phyloP scores from a whole-genome alignment of 768 basidiomycete genomes.

The Filobasidium floriforme region DNA sequence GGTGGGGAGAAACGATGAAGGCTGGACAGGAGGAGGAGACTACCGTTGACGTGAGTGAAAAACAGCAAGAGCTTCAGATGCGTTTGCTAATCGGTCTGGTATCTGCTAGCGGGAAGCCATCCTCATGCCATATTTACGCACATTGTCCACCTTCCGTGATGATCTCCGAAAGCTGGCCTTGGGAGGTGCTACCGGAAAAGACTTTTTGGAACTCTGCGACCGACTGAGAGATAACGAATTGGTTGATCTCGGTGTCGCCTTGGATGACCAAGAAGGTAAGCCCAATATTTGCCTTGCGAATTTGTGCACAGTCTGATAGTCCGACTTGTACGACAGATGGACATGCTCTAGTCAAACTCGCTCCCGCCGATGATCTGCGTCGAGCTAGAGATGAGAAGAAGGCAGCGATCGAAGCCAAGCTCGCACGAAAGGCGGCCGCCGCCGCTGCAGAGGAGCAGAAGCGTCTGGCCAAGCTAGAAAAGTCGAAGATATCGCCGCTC shows the following conservation, averaged over 20 bases:
- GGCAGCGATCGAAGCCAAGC: slow-evolving; percentile 64
- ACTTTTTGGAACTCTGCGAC: slow-evolving; percentile 81
- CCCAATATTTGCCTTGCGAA: slow-evolving; percentile 11
- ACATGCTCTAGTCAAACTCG: slow-evolving; percentile 87
- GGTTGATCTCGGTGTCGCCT: slow-evolving; percentile 85
- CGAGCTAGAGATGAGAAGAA: slow-evolving; percentile 82
- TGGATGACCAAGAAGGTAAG: slow-evolving; percentile 91
- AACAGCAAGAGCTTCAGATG: slow-evolving; percentile 12
- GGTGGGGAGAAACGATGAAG: slow-evolving; percentile 65
- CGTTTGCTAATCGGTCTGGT: slow-evolving; percentile 50
- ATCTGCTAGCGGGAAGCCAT: slow-evolving; percentile 64
- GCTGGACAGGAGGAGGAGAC: slow-evolving; percentile 35
- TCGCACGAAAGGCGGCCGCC: slow-evolving; percentile 66
- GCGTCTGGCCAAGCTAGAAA: slow-evolving; percentile 66
- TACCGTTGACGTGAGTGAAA: slow-evolving; percentile 45
- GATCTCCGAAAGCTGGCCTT: slow-evolving; percentile 76
- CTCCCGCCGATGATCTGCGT: slow-evolving; percentile 70
- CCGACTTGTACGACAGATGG: slow-evolving; percentile 56
- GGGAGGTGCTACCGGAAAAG: slow-evolving; percentile 56
- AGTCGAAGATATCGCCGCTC: slow-evolving; percentile 63
- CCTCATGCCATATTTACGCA: slow-evolving; percentile 79
- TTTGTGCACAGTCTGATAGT: slow-evolving; percentile 11
- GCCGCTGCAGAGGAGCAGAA: slow-evolving; percentile 49
- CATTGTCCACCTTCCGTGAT: slow-evolving; percentile 84
- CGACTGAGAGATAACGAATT: slow-evolving; percentile 80